phyloP scores from a whole-genome alignment of 176 grass and related monocot species.

The Juncus effusus region DNA sequence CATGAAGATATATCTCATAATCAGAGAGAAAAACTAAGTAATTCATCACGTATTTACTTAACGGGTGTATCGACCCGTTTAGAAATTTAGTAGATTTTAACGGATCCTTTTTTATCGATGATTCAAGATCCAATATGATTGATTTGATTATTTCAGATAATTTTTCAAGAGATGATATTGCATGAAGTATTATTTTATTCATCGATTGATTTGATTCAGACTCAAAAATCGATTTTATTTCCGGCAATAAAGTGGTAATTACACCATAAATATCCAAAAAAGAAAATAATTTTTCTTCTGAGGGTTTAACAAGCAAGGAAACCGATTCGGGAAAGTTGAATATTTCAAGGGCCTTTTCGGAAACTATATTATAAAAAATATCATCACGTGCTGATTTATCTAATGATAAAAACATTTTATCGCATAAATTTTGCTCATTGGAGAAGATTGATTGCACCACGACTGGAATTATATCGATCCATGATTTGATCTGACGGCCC shows the following conservation, averaged over 20 bases:
- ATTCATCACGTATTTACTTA: slow-evolving; percentile 89
- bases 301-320: slow-evolving; percentile 35
- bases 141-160: slow-evolving; percentile 29
- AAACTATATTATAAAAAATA: slow-evolving; percentile 40
- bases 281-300: slow-evolving; percentile 57
- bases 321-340: slow-evolving; percentile 37
- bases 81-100: slow-evolving; percentile 20
- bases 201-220: slow-evolving; percentile 5
- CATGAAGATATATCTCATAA: slow-evolving; percentile 29
- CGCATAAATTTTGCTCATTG: slow-evolving; percentile 44
- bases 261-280: slow-evolving; percentile 64
- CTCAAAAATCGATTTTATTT: slow-evolving; percentile 31
- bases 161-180: slow-evolving; percentile 15
- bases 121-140: slow-evolving; percentile 41
- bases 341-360: slow-evolving; percentile 28
- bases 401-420: slow-evolving; percentile 31
- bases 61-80: slow-evolving; percentile 55
- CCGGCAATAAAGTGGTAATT: slow-evolving; percentile 28
- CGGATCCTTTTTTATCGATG: slow-evolving; percentile 49
- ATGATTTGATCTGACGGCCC: slow-evolving; percentile 39
- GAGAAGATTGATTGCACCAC: slow-evolving; percentile 39
- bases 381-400: slow-evolving; percentile 24
- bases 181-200: slow-evolving; percentile 1
- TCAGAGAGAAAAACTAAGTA: slow-evolving; percentile 71
- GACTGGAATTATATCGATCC: slow-evolving; percentile 25